A percentile compares a stretch with the other conserved stretches of the same genome.
phyloP scores from a whole-genome alignment of 129 eudicot genomes.

The Pseudognaphalium luteoalbum region DNA sequence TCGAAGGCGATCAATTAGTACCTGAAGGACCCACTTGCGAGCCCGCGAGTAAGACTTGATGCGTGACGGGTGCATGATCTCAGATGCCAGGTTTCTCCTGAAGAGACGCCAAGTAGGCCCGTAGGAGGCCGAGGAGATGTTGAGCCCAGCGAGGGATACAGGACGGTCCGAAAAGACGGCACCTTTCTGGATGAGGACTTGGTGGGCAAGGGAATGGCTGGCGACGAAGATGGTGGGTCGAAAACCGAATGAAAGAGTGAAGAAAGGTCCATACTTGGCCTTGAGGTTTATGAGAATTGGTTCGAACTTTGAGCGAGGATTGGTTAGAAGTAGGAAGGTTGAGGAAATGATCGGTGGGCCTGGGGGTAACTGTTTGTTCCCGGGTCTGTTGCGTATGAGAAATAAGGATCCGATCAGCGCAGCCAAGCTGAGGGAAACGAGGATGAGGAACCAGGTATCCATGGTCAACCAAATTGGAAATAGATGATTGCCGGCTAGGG shows the following conservation, averaged over 20 bases:
- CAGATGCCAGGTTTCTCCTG: constrained; percentile 10
- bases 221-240: constrained; percentile 8
- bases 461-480: not conserved
- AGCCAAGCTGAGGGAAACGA: constrained; percentile 18
- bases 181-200: constrained; percentile 24
- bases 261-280: not conserved
- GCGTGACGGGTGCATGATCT: constrained; percentile 8
- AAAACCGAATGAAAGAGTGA: constrained; percentile 21
- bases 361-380: constrained; percentile 2
- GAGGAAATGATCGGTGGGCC: not conserved
- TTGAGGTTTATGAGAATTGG: constrained; percentile 5
- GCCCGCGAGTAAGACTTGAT: constrained; percentile 21
- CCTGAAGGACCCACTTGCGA: constrained; percentile 19
- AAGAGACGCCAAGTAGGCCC: constrained; percentile 28
- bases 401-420: constrained; percentile 18
- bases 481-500: not conserved
- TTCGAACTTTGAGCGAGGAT: not conserved
- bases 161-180: constrained; percentile 28
- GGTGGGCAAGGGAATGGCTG: constrained; percentile 25
- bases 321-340: constrained; percentile 4
- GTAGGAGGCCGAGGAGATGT: constrained; percentile 20
- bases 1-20: not conserved
- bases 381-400: not conserved
- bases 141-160: not conserved
- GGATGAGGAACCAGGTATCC: constrained; percentile 20